Base-by-base conservation (phyloP, 208 protist species). In the Leishmania lainsoni region DNA sequence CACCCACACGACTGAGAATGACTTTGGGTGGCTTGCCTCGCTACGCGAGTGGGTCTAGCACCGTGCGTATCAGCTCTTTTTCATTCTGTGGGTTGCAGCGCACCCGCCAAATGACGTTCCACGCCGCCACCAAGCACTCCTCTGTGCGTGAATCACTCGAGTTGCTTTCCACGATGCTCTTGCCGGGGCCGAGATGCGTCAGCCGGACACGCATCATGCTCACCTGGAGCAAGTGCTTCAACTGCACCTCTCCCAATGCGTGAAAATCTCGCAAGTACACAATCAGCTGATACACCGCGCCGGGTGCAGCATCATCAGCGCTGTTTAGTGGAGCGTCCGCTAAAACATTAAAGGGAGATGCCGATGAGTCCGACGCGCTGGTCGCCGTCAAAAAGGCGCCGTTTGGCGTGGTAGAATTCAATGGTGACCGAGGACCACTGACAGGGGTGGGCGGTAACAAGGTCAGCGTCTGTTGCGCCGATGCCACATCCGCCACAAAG, bases 171-270 rank as follows among this genome's bases (percentile, higher is more conserved):
- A 54, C 42, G 54, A n/a, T 51, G 16, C n/a, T 26, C 3, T 69
- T 9, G 26, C 48, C 22, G 49, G 56, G 78, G 45, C n/a, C 48
- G 22, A 20, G n/a, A 22, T 52, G 81, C 3, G 78, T 61, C 26
- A 91, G 72, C 14, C 39, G 59, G 8, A 93, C 58, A 12, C 79
- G 70, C 70, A 95, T 75, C 48, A 92, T 54, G 66, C 92, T 86
- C 32, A 93, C 86, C 69, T 95, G 92, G 17, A 90, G 76, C 5
- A 93, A 66, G 73, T 93, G 90, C 82, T 93, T 93, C 76, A 75
- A 70, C 29, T 79, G 85, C n/a, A 86, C 84, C 16, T 22, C 69
- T 14, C 49, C 48, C 61, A 85, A 26, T 49, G 26, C 51, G 32
- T 42, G 51, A 35, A 88, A 71, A 39, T 82, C 74, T 5, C 17